Base-by-base conservation (phyloP, 1,284 basidiomycete species). In the Laetiporus sulphureus region DNA sequence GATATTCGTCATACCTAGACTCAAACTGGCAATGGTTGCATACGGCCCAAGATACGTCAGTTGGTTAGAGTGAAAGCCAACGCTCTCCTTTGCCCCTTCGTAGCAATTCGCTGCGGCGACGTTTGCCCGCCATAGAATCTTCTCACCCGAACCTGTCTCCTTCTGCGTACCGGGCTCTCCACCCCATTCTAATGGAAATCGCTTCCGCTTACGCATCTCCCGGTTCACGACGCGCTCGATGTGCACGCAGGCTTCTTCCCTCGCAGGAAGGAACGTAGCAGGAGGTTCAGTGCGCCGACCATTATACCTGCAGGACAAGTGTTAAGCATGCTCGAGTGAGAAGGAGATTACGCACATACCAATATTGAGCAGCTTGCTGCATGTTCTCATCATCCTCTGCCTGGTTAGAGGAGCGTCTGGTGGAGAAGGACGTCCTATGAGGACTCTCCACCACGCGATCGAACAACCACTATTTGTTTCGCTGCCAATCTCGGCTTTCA, bases 91-190 rank as follows among this genome's bases (percentile, higher is more conserved):
- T 5, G 77, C 74, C 3, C 92, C 93, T 66, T 83, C 75, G 55
- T 96, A 97, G 51, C 89, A 83, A 56, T 97, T 97, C 3, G 90
- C 80, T 0, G 90, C 93, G 3, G 91, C 91, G 19, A 94, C 88
- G 54, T 93, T 95, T 0, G 93, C 91, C 35, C 75, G 69, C 93
- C 93, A 97, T 11, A 67, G 57, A 15, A 61, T 41, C 3, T 48
- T 44, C 31, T 72, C 58, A 6, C 54, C 40, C 18, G 52, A 53
- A 13, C 13, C 29, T 32, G 54, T 57, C 3, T 65, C 68, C 11
- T 49, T 49, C 23, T 47, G 32, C 4, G 8, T 13, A 27, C 45
- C 40, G 13, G 62, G 53, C n/a, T 61, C 54, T 0, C 77, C 79
- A 12, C 64, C 72, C 77, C 85, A 95, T 62, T 96, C 92, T 3